A percentile compares a stretch with the other conserved stretches of the same genome.
Evolutionary conservation across 371 early-diverging fungal species (phyloP).

Genomic region (Syncephalastrum racemosum): DNA sequence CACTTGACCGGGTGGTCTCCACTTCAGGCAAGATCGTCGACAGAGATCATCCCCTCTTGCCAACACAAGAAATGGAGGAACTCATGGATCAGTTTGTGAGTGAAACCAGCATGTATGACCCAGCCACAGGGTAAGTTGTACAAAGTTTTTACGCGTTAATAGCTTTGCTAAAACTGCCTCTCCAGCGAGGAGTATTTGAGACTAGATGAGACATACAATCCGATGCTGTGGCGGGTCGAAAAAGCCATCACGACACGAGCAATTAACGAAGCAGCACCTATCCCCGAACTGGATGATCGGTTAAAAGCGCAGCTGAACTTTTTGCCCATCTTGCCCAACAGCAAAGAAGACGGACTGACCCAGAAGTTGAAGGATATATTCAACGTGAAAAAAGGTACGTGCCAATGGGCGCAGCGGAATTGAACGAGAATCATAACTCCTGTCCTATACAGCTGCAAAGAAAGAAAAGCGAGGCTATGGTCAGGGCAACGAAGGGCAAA

Average conservation of each 20-base stretch:
- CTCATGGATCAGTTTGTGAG: constrained; percentile 38
- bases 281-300: constrained; percentile 53
- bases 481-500: constrained; percentile 13
- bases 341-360: neutral
- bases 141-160: neutral
- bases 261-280: constrained; percentile 44
- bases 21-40: constrained; percentile 37
- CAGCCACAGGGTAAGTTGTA: constrained; percentile 3
- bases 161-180: constrained; percentile 6
- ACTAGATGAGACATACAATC: constrained; percentile 59
- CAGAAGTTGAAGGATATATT: constrained; percentile 35
- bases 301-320: constrained; percentile 34
- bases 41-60: constrained; percentile 43
- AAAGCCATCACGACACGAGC: constrained; percentile 60
- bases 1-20: constrained; percentile 43
- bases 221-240: constrained; percentile 54
- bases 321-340: no score
- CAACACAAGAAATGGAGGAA: constrained; percentile 49
- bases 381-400: constrained; percentile 48
- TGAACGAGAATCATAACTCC: neutral
- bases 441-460: no score
- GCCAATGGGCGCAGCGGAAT: neutral
- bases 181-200: constrained; percentile 31
- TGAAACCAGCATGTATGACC: neutral
- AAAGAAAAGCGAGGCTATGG: constrained; percentile 27